phyloP scores from a whole-genome alignment of 2,329 filamentous ascomycete genomes.

The Apiospora aurea region DNA sequence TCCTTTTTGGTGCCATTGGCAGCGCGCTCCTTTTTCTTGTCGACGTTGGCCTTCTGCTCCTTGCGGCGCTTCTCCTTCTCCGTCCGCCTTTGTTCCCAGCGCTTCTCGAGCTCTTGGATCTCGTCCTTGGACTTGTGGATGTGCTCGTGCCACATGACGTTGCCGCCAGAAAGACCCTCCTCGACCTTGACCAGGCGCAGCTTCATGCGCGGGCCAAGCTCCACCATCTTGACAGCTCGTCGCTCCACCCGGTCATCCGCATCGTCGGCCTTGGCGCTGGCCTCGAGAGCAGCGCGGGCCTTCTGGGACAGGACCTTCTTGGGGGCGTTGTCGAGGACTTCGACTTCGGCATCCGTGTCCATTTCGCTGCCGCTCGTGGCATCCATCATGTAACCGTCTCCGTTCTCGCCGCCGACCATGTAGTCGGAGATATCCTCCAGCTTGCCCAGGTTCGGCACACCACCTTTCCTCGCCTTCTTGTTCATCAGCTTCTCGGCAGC shows the following conservation, averaged over 20 bases:
- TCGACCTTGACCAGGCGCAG: slow-evolving; percentile 94
- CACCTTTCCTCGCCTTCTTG: slow-evolving; percentile 69
- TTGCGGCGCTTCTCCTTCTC: slow-evolving; percentile 85
- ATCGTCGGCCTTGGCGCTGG: slow-evolving; percentile 49
- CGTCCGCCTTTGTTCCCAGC: slow-evolving; percentile 78
- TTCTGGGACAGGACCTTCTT: slow-evolving; percentile 65
- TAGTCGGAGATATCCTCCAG: slow-evolving; percentile 95
- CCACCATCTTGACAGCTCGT: slow-evolving; percentile 88
- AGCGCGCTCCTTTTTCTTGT: slow-evolving; percentile 68
- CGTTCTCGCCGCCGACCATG: slow-evolving; percentile 82
- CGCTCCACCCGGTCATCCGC: slow-evolving; percentile 73
- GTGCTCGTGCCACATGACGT: slow-evolving; percentile 97
- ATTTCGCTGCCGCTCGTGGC: slow-evolving; percentile 85
- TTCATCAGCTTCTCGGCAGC: slow-evolving; percentile 80
- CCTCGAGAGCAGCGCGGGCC: slow-evolving; percentile 54
- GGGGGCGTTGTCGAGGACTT: slow-evolving; percentile 73
- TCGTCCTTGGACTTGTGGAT: slow-evolving; percentile 85
- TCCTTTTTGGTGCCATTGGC: slow-evolving; percentile 47
- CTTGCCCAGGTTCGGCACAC: slow-evolving; percentile 86
- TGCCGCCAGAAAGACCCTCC: slow-evolving; percentile 87
- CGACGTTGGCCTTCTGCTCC: slow-evolving; percentile 88
- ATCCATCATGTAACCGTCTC: slow-evolving; percentile 85
- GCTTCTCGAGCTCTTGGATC: slow-evolving; percentile 77
- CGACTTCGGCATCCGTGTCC: slow-evolving; percentile 95
- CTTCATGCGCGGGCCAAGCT: slow-evolving; percentile 89